phyloP scores from a whole-genome alignment of 768 basidiomycete genomes.

The Psilocybe sp. region DNA sequence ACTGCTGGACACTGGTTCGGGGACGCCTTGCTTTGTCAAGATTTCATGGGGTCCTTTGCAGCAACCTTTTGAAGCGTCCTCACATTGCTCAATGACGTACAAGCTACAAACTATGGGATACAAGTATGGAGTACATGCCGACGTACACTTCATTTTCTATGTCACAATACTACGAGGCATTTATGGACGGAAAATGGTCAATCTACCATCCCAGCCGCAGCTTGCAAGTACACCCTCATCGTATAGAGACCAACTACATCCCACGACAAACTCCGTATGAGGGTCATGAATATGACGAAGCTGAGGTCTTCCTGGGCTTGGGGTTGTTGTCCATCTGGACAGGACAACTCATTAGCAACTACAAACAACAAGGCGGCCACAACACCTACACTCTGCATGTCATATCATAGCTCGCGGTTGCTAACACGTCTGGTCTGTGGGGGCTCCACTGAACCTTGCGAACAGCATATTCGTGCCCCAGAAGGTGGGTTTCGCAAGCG shows the following conservation, averaged over 20 bases:
- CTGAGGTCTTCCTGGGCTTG: slow-evolving; percentile 45
- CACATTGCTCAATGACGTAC: too few relatives aligned
- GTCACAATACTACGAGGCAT: slow-evolving; percentile 2
- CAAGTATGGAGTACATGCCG: not conserved
- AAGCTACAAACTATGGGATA: too few relatives aligned
- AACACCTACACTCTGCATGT: slow-evolving; percentile 80
- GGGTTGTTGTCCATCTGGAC: slow-evolving; percentile 71
- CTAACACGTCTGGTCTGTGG: slow-evolving; percentile 67
- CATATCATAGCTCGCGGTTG: slow-evolving; percentile 74
- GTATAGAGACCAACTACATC: slow-evolving; percentile 88
- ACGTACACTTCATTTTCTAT: too few relatives aligned
- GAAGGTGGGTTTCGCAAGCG: slow-evolving; percentile 62
- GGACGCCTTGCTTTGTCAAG: too few relatives aligned
- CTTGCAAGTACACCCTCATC: slow-evolving; percentile 86
- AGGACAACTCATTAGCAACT: slow-evolving; percentile 1
- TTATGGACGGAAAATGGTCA: slow-evolving; percentile 70
- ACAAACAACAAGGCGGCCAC: slow-evolving; percentile 3
- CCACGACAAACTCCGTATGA: slow-evolving; percentile 95
- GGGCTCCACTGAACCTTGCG: slow-evolving; percentile 89
- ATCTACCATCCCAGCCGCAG: slow-evolving; percentile 88
- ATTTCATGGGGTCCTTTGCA: too few relatives aligned
- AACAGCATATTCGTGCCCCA: slow-evolving; percentile 89
- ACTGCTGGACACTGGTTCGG: too few relatives aligned
- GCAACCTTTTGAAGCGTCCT: too few relatives aligned
- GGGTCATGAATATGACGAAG: slow-evolving; percentile 74